Evolutionary conservation across 805 yeast genomes (phyloP).

Genomic region (Kodamaea kakaduensis): DNA sequence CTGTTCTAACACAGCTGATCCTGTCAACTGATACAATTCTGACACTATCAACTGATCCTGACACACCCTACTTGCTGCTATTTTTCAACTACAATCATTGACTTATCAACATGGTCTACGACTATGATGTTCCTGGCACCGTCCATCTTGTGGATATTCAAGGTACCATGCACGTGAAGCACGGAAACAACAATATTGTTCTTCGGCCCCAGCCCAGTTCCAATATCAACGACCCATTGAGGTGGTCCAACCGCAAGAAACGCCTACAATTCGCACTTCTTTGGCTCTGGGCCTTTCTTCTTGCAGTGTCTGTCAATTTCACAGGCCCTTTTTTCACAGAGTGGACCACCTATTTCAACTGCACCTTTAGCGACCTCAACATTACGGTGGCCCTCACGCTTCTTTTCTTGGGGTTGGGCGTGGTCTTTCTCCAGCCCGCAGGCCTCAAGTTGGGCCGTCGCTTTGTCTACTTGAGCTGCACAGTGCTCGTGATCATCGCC

Average conservation of each 20-base stretch:
- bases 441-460: conserved; percentile 30
- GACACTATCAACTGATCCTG: no score
- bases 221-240: conserved; percentile 32
- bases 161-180: conserved; percentile 26
- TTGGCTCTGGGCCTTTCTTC: conserved; percentile 28
- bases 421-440: conserved; percentile 34
- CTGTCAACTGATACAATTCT: no score
- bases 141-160: conserved; percentile 45
- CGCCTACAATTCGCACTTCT: conserved; percentile 25
- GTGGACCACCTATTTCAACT: conserved; percentile 28
- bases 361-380: conserved; percentile 39
- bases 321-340: conserved; percentile 34
- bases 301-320: conserved; percentile 25
- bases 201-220: conserved; percentile 33
- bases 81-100: no score
- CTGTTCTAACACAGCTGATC: no score
- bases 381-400: conserved; percentile 47
- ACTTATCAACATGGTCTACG: background rate
- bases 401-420: conserved; percentile 43
- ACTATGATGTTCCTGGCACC: conserved; percentile 44
- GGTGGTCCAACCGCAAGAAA: conserved; percentile 30
- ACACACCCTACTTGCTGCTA: no score
- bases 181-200: conserved; percentile 26
- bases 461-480: conserved; percentile 24
- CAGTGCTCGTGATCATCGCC: conserved; percentile 24